A percentile compares a stretch with the other conserved stretches of the same genome.
Conservation (phyloP, 1,139 yeast genomes). For the Pichiaceae sp. region DNA sequence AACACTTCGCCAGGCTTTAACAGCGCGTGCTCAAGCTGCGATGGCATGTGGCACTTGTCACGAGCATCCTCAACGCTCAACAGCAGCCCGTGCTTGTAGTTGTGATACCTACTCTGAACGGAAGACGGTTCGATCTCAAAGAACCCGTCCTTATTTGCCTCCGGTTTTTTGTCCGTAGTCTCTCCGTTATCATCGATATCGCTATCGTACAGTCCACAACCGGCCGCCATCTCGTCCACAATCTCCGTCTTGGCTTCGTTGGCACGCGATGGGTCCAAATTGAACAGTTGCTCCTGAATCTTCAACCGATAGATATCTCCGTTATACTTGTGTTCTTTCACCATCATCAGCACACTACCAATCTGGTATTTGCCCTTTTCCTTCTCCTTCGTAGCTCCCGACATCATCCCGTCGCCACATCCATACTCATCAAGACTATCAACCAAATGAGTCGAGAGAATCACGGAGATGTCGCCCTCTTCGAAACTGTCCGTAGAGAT, state of each 20-base stretch:
- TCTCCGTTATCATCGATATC: background rate
- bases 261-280: constrained; percentile 1
- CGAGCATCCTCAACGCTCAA: constrained; percentile 7
- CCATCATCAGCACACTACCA: constrained; percentile 20
- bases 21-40: constrained; percentile 1
- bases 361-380: constrained; percentile 27
- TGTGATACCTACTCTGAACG: constrained; percentile 8
- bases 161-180: background rate
- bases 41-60: constrained; percentile 3
- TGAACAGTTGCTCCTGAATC: constrained; percentile 1
- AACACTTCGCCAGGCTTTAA: constrained; percentile 1
- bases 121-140: constrained; percentile 5
- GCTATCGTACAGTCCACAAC: background rate
- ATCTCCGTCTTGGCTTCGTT: background rate
- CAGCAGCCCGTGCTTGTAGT: constrained; percentile 10
- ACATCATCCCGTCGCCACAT: background rate
- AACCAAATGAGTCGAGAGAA: constrained; percentile 1
- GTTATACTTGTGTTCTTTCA: background rate
- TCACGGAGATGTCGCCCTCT: constrained; percentile 1
- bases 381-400: background rate
- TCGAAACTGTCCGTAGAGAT: constrained; percentile 1
- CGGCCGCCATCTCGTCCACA: constrained; percentile 4
- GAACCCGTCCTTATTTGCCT: constrained; percentile 2
- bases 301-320: constrained; percentile 1
- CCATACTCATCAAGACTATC: constrained; percentile 1